These are phyloP conservation scores for Leccinum laetum DNA, from an alignment of 1,284 basidiomycete species.

Conservation along the genomic window DNA sequence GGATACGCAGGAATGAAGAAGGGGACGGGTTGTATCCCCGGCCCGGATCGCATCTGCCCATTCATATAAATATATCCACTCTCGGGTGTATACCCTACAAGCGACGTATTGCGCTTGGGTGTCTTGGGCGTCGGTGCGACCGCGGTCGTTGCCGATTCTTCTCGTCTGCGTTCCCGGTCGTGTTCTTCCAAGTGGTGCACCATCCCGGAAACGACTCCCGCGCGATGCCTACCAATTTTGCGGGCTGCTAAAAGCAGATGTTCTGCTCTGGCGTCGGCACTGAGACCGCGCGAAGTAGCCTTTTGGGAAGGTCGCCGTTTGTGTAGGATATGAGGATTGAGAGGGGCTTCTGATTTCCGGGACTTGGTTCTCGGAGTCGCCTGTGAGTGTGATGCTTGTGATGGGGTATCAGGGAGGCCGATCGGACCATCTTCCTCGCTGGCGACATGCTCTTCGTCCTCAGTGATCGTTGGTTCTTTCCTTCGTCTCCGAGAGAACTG, in stretches of 20 bases:
- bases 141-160: constrained; percentile 25
- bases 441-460: constrained; percentile 24
- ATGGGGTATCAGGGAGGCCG: constrained; percentile 18
- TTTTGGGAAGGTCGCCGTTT: constrained; percentile 31
- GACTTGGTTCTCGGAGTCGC: constrained; percentile 24
- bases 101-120: constrained; percentile 27
- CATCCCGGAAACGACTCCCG: constrained; percentile 39
- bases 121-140: constrained; percentile 31
- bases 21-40: constrained; percentile 29
- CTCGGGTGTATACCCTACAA: constrained; percentile 17
- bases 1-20: constrained; percentile 32
- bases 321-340: constrained; percentile 10
- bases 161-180: constrained; percentile 26
- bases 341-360: constrained; percentile 24
- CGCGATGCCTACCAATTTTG: constrained; percentile 44
- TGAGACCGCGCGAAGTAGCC: constrained; percentile 20
- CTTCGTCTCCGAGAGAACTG: constrained; percentile 24
- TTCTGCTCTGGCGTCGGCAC: constrained; percentile 48
- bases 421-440: constrained; percentile 27
- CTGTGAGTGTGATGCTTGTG: constrained; percentile 17
- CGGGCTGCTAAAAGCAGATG: constrained; percentile 50
- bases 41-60: constrained; percentile 22
- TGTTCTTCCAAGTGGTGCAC: constrained; percentile 27
- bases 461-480: constrained; percentile 21
- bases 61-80: constrained; percentile 31